Percentiles rank a stretch among this genome's conserved stretches.
Conservation (phyloP, 768 basidiomycete genomes). For the Nevesoporus exiguus region DNA sequence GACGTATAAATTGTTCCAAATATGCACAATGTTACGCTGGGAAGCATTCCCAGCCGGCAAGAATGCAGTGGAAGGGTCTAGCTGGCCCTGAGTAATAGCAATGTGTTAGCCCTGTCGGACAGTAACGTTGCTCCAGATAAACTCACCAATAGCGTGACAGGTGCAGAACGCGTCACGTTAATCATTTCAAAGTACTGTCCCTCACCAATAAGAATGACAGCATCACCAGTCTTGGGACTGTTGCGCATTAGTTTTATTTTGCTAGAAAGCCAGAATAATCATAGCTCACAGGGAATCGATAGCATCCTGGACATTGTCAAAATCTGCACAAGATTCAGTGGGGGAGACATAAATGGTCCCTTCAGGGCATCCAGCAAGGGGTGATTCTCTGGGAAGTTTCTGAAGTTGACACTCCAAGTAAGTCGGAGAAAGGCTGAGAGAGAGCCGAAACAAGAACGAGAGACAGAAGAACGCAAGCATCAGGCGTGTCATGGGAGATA, state of each 20-base stretch:
- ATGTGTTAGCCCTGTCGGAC: neutral
- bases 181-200: neutral
- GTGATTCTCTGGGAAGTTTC: neutral
- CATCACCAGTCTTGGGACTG: neutral
- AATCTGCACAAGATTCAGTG: neutral
- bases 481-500: neutral
- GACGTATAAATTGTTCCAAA: neutral
- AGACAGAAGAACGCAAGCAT: neutral
- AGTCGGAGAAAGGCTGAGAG: neutral
- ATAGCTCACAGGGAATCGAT: neutral
- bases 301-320: neutral
- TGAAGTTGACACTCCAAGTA: neutral
- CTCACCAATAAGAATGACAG: neutral
- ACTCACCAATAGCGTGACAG: neutral
- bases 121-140: neutral
- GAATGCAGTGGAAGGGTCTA: neutral
- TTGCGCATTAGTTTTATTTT: neutral
- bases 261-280: neutral
- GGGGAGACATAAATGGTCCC: neutral
- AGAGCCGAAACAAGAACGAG: neutral
- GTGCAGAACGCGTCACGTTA: neutral
- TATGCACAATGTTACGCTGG: neutral
- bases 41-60: neutral
- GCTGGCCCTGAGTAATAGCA: neutral
- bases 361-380: neutral